These are phyloP conservation scores for Lumnitzera littorea DNA, from an alignment of 345 rosid species.

Conservation along the genomic window DNA sequence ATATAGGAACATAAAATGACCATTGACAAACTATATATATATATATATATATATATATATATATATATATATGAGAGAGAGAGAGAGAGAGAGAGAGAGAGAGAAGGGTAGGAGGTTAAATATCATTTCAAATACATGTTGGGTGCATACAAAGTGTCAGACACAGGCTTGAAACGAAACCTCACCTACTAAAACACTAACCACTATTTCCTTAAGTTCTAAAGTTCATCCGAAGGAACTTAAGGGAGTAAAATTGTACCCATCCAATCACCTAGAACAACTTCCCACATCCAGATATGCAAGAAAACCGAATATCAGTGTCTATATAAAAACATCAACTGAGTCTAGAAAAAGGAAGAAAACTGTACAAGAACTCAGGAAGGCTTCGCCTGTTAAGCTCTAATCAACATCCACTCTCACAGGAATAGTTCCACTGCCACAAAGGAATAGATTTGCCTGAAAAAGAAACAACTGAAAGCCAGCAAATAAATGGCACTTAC, in stretches of 20 bases:
- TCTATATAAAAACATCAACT: not conserved
- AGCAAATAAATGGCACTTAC: constrained; percentile 46
- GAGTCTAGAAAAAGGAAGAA: too few relatives aligned
- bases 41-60: too few relatives aligned
- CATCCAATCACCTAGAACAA: too few relatives aligned
- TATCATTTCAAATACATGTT: constrained; percentile 13
- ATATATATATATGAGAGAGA: too few relatives aligned
- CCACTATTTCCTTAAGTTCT: not conserved
- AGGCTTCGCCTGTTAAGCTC: too few relatives aligned
- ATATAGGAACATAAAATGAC: too few relatives aligned
- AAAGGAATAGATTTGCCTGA: constrained; percentile 27
- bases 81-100: too few relatives aligned
- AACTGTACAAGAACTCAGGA: not conserved
- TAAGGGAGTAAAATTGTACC: too few relatives aligned
- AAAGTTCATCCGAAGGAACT: too few relatives aligned
- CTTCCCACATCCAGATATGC: not conserved
- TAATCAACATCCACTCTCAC: too few relatives aligned
- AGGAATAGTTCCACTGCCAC: not conserved
- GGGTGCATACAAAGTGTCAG: constrained; percentile 7
- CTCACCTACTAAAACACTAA: constrained; percentile 2
- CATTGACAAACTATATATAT: too few relatives aligned
- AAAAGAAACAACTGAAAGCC: constrained; percentile 46
- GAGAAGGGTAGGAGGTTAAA: not conserved
- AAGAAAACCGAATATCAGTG: not conserved
- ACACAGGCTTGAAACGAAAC: constrained; percentile 2